A percentile compares a stretch with the other conserved stretches of the same genome.
phyloP scores from a whole-genome alignment of 2,329 filamentous ascomycete species.

The Monosporascus sp. region DNA sequence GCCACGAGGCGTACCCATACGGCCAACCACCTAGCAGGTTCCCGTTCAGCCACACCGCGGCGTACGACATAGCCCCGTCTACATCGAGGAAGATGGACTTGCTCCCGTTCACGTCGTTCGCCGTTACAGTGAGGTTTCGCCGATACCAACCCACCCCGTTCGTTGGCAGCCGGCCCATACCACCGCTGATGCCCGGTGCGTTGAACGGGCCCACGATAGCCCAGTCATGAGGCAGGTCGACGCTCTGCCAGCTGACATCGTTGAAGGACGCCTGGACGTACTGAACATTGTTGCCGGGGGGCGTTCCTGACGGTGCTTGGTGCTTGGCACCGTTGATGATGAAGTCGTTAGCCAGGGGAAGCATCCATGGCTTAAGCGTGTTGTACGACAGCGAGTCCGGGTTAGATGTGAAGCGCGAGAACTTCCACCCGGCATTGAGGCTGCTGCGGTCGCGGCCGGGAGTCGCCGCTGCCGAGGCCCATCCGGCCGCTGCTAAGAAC shows the following conservation, averaged over 20 bases:
- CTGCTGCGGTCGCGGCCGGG: constrained; percentile 25
- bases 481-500: too few species aligned
- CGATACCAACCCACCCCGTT: constrained; percentile 50
- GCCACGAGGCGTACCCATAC: constrained; percentile 45
- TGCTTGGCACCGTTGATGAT: constrained; percentile 20
- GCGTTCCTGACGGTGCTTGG: constrained; percentile 15
- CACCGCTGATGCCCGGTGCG: constrained; percentile 29
- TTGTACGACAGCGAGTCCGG: constrained; percentile 30
- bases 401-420: constrained; percentile 28
- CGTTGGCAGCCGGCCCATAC: constrained; percentile 40
- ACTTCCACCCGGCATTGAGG: constrained; percentile 29
- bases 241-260: constrained; percentile 28
- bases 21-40: constrained; percentile 47
- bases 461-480: background rate
- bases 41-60: constrained; percentile 47
- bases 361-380: constrained; percentile 26
- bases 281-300: constrained; percentile 19
- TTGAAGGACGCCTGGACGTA: constrained; percentile 24
- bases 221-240: constrained; percentile 40
- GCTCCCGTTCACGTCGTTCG: constrained; percentile 6
- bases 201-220: constrained; percentile 36
- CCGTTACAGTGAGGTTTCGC: constrained; percentile 26
- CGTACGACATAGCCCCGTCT: constrained; percentile 47
- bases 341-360: constrained; percentile 27
- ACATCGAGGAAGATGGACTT: constrained; percentile 26